Base-by-base conservation (phyloP, 2,329 filamentous ascomycete species). In the Fusarium chaquense region DNA sequence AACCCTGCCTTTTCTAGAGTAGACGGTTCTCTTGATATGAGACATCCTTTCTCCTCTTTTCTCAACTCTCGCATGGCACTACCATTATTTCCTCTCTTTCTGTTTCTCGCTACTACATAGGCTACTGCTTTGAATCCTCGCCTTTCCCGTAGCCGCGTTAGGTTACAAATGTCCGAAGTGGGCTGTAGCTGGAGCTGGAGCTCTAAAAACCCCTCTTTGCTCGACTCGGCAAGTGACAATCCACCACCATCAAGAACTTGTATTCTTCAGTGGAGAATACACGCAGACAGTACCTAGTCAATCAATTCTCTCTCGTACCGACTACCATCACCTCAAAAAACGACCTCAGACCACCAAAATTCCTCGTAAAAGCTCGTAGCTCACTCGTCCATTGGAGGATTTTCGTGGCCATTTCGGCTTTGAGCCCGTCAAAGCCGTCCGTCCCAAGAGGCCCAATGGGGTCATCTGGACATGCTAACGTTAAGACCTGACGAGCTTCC, bases 161-260 rank as follows among this genome's bases (percentile, higher is more conserved):
- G 57, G 53, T 32, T 64, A 44, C 53, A 40, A 43, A 65, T 44
- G 40, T 71, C 58, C 54, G 46, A 68, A 45, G 67, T 70, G 67
- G 67, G 67, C 67, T 70, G 64, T 43, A 71, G 67, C 67, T 70
- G 67, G 64, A 70, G 67, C 67, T 70, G 52, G 59, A 68, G 69
- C 67, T 49, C 47, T 67, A 57, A 45, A 46, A 58, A 15, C 55
- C 66, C 62, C 65, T 61, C 65, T 41, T 60, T 30, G 26, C 30
- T 12, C 38, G 35, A 44, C 40, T 53, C 16, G 36, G 32, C 24
- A 32, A 26, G 50, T 28, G 62, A 70, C 67, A 70, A 57, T 41
- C 58, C 33, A 62, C 58, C 50, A 46, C 50, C 35, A 49, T 46
- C 22, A 36, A 30, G 36, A 38, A 30, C 43, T 61, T 45, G 70